phyloP scores from a whole-genome alignment of 2,329 filamentous ascomycete species.

The Epichloe glyceriae region DNA sequence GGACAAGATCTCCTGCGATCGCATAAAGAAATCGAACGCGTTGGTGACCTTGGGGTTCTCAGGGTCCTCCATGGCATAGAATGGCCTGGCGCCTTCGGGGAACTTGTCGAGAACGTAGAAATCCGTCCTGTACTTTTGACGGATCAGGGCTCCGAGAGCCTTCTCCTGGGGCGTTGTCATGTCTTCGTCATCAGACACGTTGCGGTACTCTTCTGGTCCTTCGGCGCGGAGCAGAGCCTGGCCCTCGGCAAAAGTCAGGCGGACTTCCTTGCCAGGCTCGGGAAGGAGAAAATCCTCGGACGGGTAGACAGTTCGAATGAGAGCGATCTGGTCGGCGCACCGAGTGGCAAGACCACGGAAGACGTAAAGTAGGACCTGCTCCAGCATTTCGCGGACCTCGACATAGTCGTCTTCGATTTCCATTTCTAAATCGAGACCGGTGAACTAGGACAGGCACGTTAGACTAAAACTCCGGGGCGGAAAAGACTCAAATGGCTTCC shows the following conservation, averaged over 20 bases:
- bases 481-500: neutral
- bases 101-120: conserved; percentile 98
- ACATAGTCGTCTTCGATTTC: conserved; percentile 68
- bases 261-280: conserved; percentile 58
- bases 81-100: conserved; percentile 41
- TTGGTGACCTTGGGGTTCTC: conserved; percentile 35
- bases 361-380: conserved; percentile 64
- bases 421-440: conserved; percentile 82
- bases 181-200: conserved; percentile 66
- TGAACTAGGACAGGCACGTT: conserved; percentile 35
- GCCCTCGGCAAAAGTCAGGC: conserved; percentile 65
- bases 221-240: conserved; percentile 66
- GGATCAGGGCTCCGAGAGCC: conserved; percentile 75
- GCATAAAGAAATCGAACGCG: conserved; percentile 73
- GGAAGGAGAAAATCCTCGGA: conserved; percentile 68
- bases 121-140: conserved; percentile 82
- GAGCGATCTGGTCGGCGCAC: conserved; percentile 59
- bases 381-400: conserved; percentile 60
- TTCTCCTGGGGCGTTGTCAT: conserved; percentile 74
- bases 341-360: conserved; percentile 46
- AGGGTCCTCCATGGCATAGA: conserved; percentile 57
- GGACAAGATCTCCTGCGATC: conserved; percentile 84
- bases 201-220: conserved; percentile 50
- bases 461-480: neutral
- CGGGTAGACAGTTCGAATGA: conserved; percentile 61